phyloP scores from a whole-genome alignment of 345 rosid genomes.

The Zanthoxylum bungeanum region DNA sequence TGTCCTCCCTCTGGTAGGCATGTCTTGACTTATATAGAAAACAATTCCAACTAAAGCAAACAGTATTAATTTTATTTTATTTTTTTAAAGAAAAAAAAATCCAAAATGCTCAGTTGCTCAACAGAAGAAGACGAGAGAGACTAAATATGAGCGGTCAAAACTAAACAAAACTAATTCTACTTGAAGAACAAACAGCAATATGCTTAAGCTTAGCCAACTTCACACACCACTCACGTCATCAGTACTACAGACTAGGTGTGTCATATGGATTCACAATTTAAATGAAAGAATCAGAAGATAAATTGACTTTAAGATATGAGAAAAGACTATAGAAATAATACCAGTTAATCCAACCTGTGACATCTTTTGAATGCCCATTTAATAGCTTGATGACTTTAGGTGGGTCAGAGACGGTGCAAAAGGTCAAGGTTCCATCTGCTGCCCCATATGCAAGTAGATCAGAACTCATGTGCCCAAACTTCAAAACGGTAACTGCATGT shows the following conservation, averaged over 20 bases:
- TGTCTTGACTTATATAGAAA: neutral
- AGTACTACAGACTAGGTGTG: neutral
- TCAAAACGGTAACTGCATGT: constrained; percentile 80
- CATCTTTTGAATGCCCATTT: constrained; percentile 84
- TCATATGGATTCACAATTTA: neutral
- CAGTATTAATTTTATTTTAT: too few relatives aligned
- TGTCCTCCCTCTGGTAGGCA: neutral
- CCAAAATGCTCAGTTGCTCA: neutral
- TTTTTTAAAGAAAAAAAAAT: too few relatives aligned
- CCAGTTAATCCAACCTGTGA: constrained; percentile 97
- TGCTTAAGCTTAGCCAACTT: neutral
- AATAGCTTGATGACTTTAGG: constrained; percentile 63
- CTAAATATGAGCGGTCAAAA: neutral
- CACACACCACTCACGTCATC: neutral
- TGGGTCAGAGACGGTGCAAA: constrained; percentile 73
- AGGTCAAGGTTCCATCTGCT: constrained; percentile 87
- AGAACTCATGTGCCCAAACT: constrained; percentile 97
- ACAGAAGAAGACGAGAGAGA: neutral
- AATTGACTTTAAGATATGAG: constrained; percentile 21
- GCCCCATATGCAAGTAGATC: constrained; percentile 94
- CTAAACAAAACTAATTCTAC: neutral
- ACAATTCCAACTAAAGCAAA: constrained; percentile 1
- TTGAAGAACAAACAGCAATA: neutral
- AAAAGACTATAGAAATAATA: constrained; percentile 48
- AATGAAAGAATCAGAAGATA: constrained; percentile 17